phyloP scores from a whole-genome alignment of 164 flowering plant species.

The Paratinospora sagittata region DNA sequence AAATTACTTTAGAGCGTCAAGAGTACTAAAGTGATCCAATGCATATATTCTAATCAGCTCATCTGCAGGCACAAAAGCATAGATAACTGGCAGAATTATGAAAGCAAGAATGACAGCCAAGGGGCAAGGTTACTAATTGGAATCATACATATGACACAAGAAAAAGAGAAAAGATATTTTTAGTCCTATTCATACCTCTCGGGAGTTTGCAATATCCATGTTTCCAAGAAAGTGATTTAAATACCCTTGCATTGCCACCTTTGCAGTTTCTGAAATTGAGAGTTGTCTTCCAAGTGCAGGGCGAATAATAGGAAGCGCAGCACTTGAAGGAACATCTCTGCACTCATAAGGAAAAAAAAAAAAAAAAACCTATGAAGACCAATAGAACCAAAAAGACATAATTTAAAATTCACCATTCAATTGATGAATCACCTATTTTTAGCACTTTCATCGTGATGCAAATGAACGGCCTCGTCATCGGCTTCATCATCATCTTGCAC shows the following conservation, averaged over 20 bases:
- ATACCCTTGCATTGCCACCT: constrained; percentile 93
- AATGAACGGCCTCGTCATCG: constrained; percentile 60
- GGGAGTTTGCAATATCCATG: constrained; percentile 81
- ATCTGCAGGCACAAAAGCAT: too few species aligned
- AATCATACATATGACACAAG: not conserved
- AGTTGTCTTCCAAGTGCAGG: constrained; percentile 90
- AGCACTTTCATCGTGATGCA: constrained; percentile 66
- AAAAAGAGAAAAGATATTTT: not conserved
- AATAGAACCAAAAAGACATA: constrained; percentile 21
- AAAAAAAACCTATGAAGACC: constrained; percentile 29
- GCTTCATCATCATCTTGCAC: constrained; percentile 80
- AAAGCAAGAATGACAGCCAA: not conserved
- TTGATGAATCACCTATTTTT: constrained; percentile 59
- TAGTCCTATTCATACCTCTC: constrained; percentile 52
- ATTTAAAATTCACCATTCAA: constrained; percentile 5
- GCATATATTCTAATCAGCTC: too few species aligned
- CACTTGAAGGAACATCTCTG: constrained; percentile 98
- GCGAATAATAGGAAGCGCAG: constrained; percentile 85
- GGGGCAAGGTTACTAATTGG: not conserved
- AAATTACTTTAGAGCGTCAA: too few species aligned
- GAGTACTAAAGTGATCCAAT: too few species aligned
- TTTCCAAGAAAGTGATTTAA: constrained; percentile 88
- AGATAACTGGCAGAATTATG: too few species aligned
- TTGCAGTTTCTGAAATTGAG: constrained; percentile 82
- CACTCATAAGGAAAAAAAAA: constrained; percentile 20